Evolutionary conservation across 345 rosid genomes (phyloP), one percentile per base, ranked within the genome.

Genomic region (Eucalyptus decipiens): DNA sequence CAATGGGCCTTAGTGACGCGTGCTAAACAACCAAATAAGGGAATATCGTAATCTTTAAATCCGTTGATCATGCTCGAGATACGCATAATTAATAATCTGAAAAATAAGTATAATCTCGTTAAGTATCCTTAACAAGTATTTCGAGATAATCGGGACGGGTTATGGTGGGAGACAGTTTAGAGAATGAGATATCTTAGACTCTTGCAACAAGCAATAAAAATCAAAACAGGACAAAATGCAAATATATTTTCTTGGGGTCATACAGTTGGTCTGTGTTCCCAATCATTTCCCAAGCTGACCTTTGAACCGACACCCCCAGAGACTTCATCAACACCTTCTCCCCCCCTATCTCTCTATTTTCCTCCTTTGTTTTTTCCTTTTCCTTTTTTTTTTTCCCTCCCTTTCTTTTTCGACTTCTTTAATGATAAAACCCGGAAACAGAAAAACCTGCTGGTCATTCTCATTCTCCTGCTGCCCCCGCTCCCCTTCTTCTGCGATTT

Each of bases 241-340:
- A 28, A 13, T 30, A 62, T 30, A 62, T 62, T 60, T 60, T 13
- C 8, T 60, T 30, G 2, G 69, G 69, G 32, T 6, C 69, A 0
- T 62, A 62, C 80, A 65, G 40, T 83, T 65, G 40, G 92, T 90
- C 89, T 65, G 86, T 76, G 86, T 89, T 93, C 85, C 95, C 95
- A 94, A 96, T 96, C 95, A 95, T 95, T 95, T 92, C 94, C 90
- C 88, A 60, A 89, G 92, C 95, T 93, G 94, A 94, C 93, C 91
- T 92, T 93, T 37, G 92, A 93, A 92, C 95, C 95, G 88, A 91
- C 94, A 92, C 80, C 88, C 89, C 89, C 87, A 50, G 86, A 72
- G 37, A 40, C 90, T 88, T 87, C 50, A 37, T 40, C 28, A 37
- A 76, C 83, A 37, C 45, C 45, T 19, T 37, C 80, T 21, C 17